phyloP scores from a whole-genome alignment of 192 early-diverging fungal genomes.

The Umbelopsis sp. region DNA sequence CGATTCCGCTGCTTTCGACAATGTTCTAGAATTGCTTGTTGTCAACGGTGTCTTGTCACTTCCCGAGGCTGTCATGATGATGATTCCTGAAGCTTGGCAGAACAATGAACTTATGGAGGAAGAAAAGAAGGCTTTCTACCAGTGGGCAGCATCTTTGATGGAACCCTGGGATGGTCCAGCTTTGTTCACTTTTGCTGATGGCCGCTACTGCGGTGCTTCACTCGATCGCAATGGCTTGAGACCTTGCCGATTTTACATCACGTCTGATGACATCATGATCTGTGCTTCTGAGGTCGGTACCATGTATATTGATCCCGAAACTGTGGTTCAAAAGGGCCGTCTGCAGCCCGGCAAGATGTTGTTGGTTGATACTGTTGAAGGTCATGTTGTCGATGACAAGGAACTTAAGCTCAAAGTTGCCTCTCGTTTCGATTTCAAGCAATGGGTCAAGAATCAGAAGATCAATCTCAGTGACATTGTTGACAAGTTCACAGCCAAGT shows the following conservation, averaged over 20 bases:
- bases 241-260: conserved; percentile 98
- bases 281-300: conserved; percentile 98
- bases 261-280: conserved; percentile 92
- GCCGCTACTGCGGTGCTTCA: conserved; percentile 96
- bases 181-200: conserved; percentile 96
- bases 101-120: conserved; percentile 83
- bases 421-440: conserved; percentile 68
- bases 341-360: conserved; percentile 97
- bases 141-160: conserved; percentile 97
- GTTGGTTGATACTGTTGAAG: conserved; percentile 91
- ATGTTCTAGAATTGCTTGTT: conserved; percentile 93
- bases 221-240: conserved; percentile 97
- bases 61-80: conserved; percentile 97
- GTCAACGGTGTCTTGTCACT: conserved; percentile 88
- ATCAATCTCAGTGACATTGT: conserved; percentile 69
- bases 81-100: conserved; percentile 99
- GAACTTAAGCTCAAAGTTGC: conserved; percentile 84
- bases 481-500: conserved; percentile 37
- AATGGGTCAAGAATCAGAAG: conserved; percentile 88
- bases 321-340: conserved; percentile 87
- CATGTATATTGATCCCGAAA: conserved; percentile 77
- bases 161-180: conserved; percentile 99
- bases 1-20: conserved; percentile 97
- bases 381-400: conserved; percentile 87
- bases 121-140: conserved; percentile 92